Evolutionary conservation across 2,329 filamentous ascomycete species (phyloP).

Genomic region (Fusarium citri): DNA sequence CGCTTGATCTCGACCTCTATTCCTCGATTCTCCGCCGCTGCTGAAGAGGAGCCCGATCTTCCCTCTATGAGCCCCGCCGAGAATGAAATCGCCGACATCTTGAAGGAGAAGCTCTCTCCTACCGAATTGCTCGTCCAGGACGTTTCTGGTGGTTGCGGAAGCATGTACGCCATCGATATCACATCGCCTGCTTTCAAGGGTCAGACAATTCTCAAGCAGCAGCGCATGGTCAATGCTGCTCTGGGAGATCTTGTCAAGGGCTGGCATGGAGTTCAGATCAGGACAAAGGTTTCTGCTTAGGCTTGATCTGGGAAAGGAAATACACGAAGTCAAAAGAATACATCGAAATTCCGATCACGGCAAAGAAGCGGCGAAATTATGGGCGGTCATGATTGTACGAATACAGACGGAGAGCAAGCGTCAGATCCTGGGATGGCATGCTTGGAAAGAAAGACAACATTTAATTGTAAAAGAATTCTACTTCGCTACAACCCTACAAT

Average conservation of each 20-base stretch:
- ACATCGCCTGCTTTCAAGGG: conserved; percentile 78
- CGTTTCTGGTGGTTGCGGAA: conserved; percentile 85
- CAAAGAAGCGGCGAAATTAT: not conserved
- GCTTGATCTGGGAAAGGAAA: conserved; percentile 2
- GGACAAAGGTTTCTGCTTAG: conserved; percentile 66
- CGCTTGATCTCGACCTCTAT: conserved; percentile 26
- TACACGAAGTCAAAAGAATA: not conserved
- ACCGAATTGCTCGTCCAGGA: conserved; percentile 75
- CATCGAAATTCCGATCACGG: not conserved
- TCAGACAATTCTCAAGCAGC: conserved; percentile 80
- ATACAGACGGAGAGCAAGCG: not conserved
- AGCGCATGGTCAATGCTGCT: conserved; percentile 81
- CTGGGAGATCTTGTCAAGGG: conserved; percentile 80
- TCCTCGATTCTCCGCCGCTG: conserved; percentile 19
- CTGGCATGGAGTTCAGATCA: conserved; percentile 87
- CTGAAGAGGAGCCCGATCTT: conserved; percentile 32
- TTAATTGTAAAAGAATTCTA: not conserved
- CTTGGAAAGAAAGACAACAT: not conserved
- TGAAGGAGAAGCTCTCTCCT: conserved; percentile 62
- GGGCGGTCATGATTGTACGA: conserved; percentile 6
- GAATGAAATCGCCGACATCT: conserved; percentile 66
- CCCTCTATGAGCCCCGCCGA: conserved; percentile 63
- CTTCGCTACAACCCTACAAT: not conserved
- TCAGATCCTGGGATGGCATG: not conserved
- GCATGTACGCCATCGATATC: conserved; percentile 88